Evolutionary conservation across 2,329 filamentous ascomycete genomes (phyloP).

Genomic region (Fusarium verticillioides): DNA sequence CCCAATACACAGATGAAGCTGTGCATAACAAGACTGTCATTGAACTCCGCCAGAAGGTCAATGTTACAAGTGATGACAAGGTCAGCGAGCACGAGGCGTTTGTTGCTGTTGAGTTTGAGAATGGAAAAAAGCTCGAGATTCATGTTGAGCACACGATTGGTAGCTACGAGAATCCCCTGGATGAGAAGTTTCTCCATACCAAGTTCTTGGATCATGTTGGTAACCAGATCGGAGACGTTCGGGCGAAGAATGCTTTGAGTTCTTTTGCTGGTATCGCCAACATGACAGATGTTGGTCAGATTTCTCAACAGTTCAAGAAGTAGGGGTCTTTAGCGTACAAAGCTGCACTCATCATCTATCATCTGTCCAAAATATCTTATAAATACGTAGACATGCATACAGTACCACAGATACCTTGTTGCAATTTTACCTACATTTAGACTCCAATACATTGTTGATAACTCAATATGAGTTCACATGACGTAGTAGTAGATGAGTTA

Average conservation of each 20-base stretch:
- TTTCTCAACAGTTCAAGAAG: background rate
- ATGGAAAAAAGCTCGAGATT: background rate
- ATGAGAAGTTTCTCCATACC: background rate
- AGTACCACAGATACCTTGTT: background rate
- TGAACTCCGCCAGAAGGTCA: background rate
- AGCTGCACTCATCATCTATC: background rate
- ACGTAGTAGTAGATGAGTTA: background rate
- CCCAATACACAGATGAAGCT: background rate
- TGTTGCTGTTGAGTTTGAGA: background rate
- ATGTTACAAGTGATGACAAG: background rate
- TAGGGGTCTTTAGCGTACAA: background rate
- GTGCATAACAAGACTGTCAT: background rate
- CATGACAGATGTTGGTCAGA: background rate
- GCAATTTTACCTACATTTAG: background rate
- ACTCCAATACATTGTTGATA: background rate
- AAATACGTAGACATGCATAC: background rate
- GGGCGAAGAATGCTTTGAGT: background rate
- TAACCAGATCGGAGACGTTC: background rate
- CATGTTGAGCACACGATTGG: background rate
- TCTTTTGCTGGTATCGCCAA: background rate
- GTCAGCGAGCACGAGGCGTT: background rate
- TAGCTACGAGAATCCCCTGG: background rate
- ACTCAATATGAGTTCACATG: background rate
- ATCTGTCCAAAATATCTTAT: background rate
- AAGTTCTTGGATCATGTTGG: conserved; percentile 6